A percentile compares a stretch with the other conserved stretches of the same genome.
Conservation (phyloP, 2,329 filamentous ascomycete species). For the Pseudofabraea citricarpa region DNA sequence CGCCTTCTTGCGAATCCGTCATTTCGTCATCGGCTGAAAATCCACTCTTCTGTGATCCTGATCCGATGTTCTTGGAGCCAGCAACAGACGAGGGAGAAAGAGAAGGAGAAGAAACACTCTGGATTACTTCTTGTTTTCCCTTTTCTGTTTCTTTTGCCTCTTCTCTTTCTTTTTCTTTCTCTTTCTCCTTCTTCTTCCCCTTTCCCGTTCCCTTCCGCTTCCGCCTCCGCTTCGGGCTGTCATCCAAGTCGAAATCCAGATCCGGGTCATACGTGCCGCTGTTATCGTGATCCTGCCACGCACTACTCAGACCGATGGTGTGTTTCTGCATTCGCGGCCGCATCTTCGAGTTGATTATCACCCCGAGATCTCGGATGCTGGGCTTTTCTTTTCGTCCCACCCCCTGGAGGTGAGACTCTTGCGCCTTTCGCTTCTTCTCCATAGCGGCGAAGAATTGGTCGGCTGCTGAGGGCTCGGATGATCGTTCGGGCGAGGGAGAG, state of each 20-base stretch:
- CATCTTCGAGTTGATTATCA: neutral
- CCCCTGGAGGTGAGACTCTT: too few relatives aligned
- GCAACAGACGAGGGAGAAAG: too few relatives aligned
- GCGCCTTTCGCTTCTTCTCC: too few relatives aligned
- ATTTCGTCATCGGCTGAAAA: too few relatives aligned
- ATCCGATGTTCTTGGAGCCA: too few relatives aligned
- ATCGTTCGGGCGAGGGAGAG: neutral
- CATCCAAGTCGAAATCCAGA: too few relatives aligned
- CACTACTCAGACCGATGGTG: neutral
- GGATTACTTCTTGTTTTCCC: neutral
- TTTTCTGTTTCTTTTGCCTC: neutral
- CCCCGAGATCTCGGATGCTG: neutral
- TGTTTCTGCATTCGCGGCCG: neutral
- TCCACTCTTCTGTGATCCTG: too few relatives aligned
- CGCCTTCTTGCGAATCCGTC: neutral
- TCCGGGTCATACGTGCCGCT: conserved; percentile 24
- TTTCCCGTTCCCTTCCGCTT: too few relatives aligned
- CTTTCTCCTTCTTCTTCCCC: neutral
- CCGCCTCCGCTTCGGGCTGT: too few relatives aligned
- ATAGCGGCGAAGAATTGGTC: neutral
- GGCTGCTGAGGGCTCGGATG: neutral
- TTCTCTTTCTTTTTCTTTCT: conserved; percentile 2
- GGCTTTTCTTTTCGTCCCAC: too few relatives aligned
- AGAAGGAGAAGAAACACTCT: too few relatives aligned
- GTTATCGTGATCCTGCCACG: conserved; percentile 19